Base-by-base conservation (phyloP, 1,284 basidiomycete genomes). In the Erythrobasidium hasegawianum region DNA sequence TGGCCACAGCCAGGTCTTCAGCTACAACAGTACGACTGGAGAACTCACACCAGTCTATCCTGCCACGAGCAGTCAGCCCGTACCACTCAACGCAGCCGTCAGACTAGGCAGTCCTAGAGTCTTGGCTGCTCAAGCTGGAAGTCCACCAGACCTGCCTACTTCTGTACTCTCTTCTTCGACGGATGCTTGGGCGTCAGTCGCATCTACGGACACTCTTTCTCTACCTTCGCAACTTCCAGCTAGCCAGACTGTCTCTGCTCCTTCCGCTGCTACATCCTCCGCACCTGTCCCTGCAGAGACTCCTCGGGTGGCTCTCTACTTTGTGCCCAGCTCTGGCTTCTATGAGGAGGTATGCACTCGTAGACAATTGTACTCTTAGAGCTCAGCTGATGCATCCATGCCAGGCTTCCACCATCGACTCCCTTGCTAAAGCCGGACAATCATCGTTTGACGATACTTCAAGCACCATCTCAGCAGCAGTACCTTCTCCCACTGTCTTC, bases 1-100 rank as follows among this genome's bases (percentile, higher is more conserved):
- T 8, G 71, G 71, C 20, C 70, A 60, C 60, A 72, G 71, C 7
- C 72, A 72, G 58, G 69, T 18, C 8, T 72, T 72, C 53, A 57
- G 55, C n/a, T 72, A 70, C 59, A 70, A 70, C 56, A 43, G 45
- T 7, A 64, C 68, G 2, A 70, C 71, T 22, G 67, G 69, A 49
- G 67, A 72, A 47, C 65, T 72, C 41, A 67, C 67, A 40, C 71
- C 71, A 10, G 59, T 72, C 26, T 71, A 71, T 64, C 38, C 70
- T 2, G 29, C 60, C 40, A 68, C 57, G 2, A 53, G 58, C 0
- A 55, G 64, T 14, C 64, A 66, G 8, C 59, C 67, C 52, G 62
- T 54, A 0, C 64, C 68, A 18, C 39, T 71, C n/a, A 50, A 53
- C 49, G 64, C 62, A 8, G 61, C 61, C 22, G 61, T 64, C 13